Conservation (phyloP, 257 asterid genomes). For the Coffea eugenioides region DNA sequence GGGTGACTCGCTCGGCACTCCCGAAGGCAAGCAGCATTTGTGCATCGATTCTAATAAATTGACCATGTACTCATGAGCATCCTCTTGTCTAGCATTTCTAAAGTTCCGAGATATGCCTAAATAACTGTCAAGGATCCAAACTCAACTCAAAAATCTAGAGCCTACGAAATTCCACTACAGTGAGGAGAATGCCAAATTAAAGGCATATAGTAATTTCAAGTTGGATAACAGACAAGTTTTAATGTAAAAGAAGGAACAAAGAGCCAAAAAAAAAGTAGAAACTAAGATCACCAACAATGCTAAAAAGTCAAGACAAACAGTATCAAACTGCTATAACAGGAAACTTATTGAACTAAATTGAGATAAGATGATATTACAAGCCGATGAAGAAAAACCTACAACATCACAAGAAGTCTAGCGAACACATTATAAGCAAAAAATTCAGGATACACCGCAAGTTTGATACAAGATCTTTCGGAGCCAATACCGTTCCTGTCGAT, state of each 20-base stretch:
- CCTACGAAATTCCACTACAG: background rate
- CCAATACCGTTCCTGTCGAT: constrained; percentile 88
- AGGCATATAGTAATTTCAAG: background rate
- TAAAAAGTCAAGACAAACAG: background rate
- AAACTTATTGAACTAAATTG: background rate
- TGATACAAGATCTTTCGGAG: constrained; percentile 96
- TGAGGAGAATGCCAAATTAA: background rate
- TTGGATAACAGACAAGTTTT: background rate
- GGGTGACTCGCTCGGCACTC: constrained; percentile 93
- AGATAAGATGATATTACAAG: background rate
- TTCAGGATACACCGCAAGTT: constrained; percentile 88
- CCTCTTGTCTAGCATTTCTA: constrained; percentile 92
- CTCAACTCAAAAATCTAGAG: background rate
- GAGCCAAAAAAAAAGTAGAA: too few species aligned
- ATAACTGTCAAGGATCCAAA: constrained; percentile 43
- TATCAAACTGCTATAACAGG: background rate
- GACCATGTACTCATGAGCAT: constrained; percentile 98
- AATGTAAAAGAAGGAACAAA: background rate
- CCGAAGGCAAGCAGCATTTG: constrained; percentile 95
- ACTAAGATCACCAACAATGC: background rate
- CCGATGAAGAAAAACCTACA: background rate
- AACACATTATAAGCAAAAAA: background rate
- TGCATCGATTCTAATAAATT: constrained; percentile 95
- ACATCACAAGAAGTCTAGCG: too few species aligned
- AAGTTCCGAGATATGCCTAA: constrained; percentile 91